Evolutionary conservation across 176 grass and related monocot genomes (phyloP), one percentile per base, ranked within the genome.

Genomic region (Panicum miliaceum): DNA sequence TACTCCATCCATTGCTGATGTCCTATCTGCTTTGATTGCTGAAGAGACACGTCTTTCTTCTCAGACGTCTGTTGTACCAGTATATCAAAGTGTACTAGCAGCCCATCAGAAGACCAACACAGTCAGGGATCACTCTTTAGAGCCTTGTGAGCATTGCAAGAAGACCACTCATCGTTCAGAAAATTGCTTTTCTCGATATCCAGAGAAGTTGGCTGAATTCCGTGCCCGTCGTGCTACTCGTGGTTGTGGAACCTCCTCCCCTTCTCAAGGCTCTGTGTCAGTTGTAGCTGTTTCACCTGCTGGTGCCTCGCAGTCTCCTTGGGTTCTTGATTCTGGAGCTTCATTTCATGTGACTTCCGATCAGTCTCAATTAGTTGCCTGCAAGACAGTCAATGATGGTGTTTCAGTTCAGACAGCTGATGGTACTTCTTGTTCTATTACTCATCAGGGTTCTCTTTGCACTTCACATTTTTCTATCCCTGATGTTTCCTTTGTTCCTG

Each of bases 291-390:
- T 23, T 9, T 41, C 35, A 27, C 18, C 35, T 7, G 11, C 26
- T 11, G 3, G 5, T 8, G 1, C 23, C 18, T 7, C 35, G 18
- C 13, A 18, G 1, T 3, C 43, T 0, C 22, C 68, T 25, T 71
- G 68, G 36, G 65, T 68, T 1, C 65, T 68, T 40, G 19, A 70
- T 45, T 70, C 38, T 0, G 38, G 38, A 20, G 68, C 68, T 16
- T 72, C 68, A 3, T 72, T 72, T 41, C 42, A 72, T 48, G 43
- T 72, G 68, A 72, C n/a, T 14, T 72, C 42, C 1, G n/a, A 72
- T 16, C 4, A 29, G 23, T 48, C 42, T 0, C 68, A 72, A 5
- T 6, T 48, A 0, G 9, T 29, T 45, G n/a, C 40, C 0, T 3
- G 5, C 2, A 32, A 32, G 29, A 1, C 29, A 2, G 29, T 32